phyloP scores from a whole-genome alignment of 805 yeast genomes.

The Priceomyces fermenticarens region DNA sequence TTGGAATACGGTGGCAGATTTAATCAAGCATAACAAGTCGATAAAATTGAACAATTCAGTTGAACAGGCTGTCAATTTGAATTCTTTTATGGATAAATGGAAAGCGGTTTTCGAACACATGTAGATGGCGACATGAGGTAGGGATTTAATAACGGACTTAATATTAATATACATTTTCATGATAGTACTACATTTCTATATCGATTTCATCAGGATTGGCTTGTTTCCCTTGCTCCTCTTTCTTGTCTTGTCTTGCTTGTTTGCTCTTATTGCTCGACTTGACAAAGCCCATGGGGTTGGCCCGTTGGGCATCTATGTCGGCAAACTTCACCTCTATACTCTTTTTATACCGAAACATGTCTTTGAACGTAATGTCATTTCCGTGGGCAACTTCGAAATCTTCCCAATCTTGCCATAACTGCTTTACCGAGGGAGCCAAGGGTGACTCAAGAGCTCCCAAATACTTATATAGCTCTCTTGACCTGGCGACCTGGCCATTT shows the following conservation, averaged over 20 bases:
- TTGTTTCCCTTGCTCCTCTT: slow-evolving; percentile 2
- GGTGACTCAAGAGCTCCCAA: slow-evolving; percentile 23
- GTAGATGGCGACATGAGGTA: slow-evolving; percentile 9
- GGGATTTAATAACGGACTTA: neutral
- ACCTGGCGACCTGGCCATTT: slow-evolving; percentile 54
- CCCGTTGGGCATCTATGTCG: slow-evolving; percentile 10
- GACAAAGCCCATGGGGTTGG: slow-evolving; percentile 48
- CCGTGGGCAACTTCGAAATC: slow-evolving; percentile 73
- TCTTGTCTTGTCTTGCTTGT: no score
- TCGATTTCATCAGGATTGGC: slow-evolving; percentile 62
- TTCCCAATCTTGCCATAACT: slow-evolving; percentile 67
- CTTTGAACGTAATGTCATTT: slow-evolving; percentile 65
- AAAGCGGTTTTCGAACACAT: slow-evolving; percentile 22
- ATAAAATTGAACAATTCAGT: slow-evolving; percentile 34
- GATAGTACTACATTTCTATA: slow-evolving; percentile 40
- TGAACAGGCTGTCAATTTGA: slow-evolving; percentile 32
- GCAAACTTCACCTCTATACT: slow-evolving; percentile 22
- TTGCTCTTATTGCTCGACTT: slow-evolving; percentile 13
- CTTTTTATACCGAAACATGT: slow-evolving; percentile 65
- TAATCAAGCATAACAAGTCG: slow-evolving; percentile 30
- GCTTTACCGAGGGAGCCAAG: slow-evolving; percentile 10
- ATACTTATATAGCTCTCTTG: slow-evolving; percentile 56
- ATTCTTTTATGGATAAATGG: slow-evolving; percentile 39
- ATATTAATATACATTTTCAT: neutral
- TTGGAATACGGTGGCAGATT: slow-evolving; percentile 36